Base-by-base conservation (phyloP, 192 early-diverging fungal genomes). In the Podila clonocystis region DNA sequence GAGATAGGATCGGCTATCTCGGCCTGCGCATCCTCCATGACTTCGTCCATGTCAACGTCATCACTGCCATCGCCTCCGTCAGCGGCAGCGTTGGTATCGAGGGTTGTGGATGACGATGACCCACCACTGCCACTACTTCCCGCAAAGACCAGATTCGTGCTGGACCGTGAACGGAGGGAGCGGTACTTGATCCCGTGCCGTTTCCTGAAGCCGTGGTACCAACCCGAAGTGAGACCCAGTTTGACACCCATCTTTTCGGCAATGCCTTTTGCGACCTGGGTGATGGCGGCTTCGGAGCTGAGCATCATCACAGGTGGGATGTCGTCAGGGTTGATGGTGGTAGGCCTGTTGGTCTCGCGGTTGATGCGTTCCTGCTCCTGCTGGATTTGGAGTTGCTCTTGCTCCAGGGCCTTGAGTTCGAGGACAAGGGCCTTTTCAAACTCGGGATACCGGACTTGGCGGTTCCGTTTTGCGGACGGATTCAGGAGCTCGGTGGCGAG, bases 121-220 rank as follows among this genome's bases (percentile, higher is more conserved):
- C 6, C 20, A 26, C 52, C 52, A n/a, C n/a, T 55, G 8, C 52
- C 52, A 55, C n/a, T 55, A 5, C 52, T 4, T 24, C 22, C n/a
- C 24, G 52, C 9, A 55, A 55, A 24, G 52, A 26, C 24, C 20
- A 55, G 22, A 22, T 55, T 55, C 8, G 52, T 55, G 52, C 24
- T 55, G 52, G 66, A 64, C 33, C 71, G 65, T 5, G 77, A 59
- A 41, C 72, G 72, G 57, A 80, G 66, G 28, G 72, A 70, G 29
- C 70, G 70, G 64, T 80, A 70, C 61, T 80, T 80, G 66, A 80
- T 80, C 24, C 77, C 77, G n/a, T 80, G 77, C 20, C 77, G 64
- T 70, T 70, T 72, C 58, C 72, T 72, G 67, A 80, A 80, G 55
- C 77, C 77, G 50, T 72, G 70, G 29, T 80, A 80, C 77, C 77